Percentiles rank a stretch among this genome's conserved stretches.
phyloP scores from a whole-genome alignment of 306 rosid genomes.

The Sechiopsis laciniata region DNA sequence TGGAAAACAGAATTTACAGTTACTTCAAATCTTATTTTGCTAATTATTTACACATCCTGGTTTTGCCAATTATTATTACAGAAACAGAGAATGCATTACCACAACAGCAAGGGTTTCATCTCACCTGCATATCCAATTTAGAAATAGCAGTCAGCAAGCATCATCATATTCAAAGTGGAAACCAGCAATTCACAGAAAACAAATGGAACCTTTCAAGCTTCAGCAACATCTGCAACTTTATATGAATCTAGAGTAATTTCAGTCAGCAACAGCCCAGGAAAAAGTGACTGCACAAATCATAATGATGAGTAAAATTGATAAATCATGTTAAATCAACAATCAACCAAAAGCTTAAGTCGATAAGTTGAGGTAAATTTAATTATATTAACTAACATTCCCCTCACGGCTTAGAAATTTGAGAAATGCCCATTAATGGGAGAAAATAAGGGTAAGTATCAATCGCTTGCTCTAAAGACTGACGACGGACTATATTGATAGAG shows the following conservation, averaged over 20 bases:
- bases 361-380: no score
- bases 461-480: no score
- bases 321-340: no score
- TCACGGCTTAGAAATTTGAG: no score
- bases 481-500: no score
- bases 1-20: slow-evolving; percentile 12
- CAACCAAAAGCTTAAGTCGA: no score
- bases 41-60: slow-evolving; percentile 10
- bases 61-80: slow-evolving; percentile 12
- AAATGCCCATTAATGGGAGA: no score
- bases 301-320: slow-evolving; percentile 6
- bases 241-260: slow-evolving; percentile 47
- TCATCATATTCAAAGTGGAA: neutral
- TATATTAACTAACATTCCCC: no score
- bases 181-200: neutral
- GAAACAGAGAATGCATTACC: slow-evolving; percentile 14
- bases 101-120: neutral
- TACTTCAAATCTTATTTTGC: slow-evolving; percentile 2
- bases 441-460: no score
- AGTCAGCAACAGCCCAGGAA: slow-evolving; percentile 41
- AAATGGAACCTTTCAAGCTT: slow-evolving; percentile 34
- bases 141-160: slow-evolving; percentile 6
- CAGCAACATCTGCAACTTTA: slow-evolving; percentile 46
- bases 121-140: slow-evolving; percentile 12
- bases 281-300: slow-evolving; percentile 35